These are phyloP conservation scores for Pichia sp. DNA, from an alignment of 1,139 yeast species.

Conservation along the genomic window DNA sequence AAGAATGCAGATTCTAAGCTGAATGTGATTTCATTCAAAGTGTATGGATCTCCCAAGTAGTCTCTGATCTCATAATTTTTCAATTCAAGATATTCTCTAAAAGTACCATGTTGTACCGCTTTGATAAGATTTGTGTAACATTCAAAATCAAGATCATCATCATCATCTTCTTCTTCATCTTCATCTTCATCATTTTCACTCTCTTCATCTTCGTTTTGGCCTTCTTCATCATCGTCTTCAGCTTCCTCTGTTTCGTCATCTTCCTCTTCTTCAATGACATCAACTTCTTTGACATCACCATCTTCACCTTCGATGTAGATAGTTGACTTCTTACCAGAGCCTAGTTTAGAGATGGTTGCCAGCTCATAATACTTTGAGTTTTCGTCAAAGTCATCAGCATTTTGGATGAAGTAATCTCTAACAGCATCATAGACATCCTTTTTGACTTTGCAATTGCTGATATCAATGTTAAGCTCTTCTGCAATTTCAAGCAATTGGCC, in stretches of 20 bases:
- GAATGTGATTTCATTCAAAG: slow-evolving; percentile 39
- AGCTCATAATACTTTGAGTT: slow-evolving; percentile 23
- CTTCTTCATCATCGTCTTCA: slow-evolving; percentile 14
- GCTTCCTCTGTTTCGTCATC: slow-evolving; percentile 1
- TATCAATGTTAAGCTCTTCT: slow-evolving; percentile 22
- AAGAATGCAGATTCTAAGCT: slow-evolving; percentile 35
- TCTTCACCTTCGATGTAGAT: slow-evolving; percentile 10
- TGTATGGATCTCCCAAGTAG: slow-evolving; percentile 40
- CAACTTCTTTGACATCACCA: slow-evolving; percentile 9
- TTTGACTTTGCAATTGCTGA: slow-evolving; percentile 22
- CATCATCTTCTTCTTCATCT: slow-evolving; percentile 25
- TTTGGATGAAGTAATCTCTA: slow-evolving; percentile 16
- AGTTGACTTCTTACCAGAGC: slow-evolving; percentile 10
- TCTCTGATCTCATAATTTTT: slow-evolving; percentile 42
- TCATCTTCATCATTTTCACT: slow-evolving; percentile 15
- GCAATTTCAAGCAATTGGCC: slow-evolving; percentile 28
- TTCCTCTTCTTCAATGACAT: slow-evolving; percentile 5
- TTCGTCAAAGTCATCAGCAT: slow-evolving; percentile 18
- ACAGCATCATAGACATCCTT: slow-evolving; percentile 23
- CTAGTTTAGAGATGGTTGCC: slow-evolving; percentile 16
- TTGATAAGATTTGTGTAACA: slow-evolving; percentile 6
- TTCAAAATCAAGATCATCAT: slow-evolving; percentile 14
- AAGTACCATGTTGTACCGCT: slow-evolving; percentile 27
- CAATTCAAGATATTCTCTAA: slow-evolving; percentile 34
- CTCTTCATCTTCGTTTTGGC: slow-evolving; percentile 13